Evolutionary conservation across 257 asterid genomes (phyloP).

Genomic region (Scutellaria baicalensis): DNA sequence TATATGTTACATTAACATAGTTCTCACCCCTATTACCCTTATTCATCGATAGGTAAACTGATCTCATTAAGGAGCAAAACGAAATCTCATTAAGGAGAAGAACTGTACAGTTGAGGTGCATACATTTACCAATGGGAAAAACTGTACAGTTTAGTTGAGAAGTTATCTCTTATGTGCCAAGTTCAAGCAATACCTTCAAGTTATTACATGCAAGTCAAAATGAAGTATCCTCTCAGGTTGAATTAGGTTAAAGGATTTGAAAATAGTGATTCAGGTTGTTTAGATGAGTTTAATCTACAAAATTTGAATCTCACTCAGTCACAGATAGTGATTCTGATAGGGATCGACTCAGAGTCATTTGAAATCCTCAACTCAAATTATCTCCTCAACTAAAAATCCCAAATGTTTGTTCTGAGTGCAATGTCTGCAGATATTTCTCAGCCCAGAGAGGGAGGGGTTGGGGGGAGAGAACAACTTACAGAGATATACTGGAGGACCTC

Average conservation of each 20-base stretch:
- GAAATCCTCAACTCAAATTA: neutral
- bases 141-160: neutral
- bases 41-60: neutral
- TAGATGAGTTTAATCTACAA: neutral
- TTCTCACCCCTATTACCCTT: neutral
- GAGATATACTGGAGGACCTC: conserved; percentile 78
- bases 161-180: neutral
- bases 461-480: conserved; percentile 38
- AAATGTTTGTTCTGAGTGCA: neutral
- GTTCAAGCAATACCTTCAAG: neutral
- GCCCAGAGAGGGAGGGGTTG: no score
- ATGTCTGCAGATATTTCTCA: neutral
- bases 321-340: neutral
- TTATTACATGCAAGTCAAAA: neutral
- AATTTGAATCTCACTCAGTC: neutral
- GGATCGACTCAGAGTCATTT: neutral
- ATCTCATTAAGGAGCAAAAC: neutral
- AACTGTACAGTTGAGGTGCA: neutral
- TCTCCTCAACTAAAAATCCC: neutral
- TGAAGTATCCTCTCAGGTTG: neutral
- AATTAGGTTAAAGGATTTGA: neutral
- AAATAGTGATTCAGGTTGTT: neutral
- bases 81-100: no score
- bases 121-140: neutral
- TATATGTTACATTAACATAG: neutral